A percentile compares a stretch with the other conserved stretches of the same genome.
Conservation (phyloP, 805 yeast species). For the Lipomyces chichibuensis region DNA sequence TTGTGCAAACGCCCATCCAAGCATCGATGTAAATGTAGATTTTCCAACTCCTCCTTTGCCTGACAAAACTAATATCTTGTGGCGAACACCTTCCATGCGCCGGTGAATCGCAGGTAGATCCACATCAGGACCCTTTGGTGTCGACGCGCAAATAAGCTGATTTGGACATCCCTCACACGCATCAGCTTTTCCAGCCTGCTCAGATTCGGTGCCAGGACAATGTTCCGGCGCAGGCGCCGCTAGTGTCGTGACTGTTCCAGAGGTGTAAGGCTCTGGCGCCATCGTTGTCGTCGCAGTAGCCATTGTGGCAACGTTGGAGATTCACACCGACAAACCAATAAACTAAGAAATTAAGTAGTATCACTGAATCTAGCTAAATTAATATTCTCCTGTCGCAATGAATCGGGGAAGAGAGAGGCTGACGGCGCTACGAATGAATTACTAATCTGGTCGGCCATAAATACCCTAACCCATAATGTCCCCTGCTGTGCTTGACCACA, state of each 20-base stretch:
- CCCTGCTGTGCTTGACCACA: too few species aligned
- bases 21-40: conserved; percentile 91
- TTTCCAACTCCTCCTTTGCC: conserved; percentile 93
- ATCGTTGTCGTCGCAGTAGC: conserved; percentile 18
- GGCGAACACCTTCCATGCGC: conserved; percentile 65
- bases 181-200: conserved; percentile 87
- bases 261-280: neutral
- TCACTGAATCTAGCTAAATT: neutral
- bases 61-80: conserved; percentile 74
- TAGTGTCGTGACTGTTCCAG: conserved; percentile 36
- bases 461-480: neutral
- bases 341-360: neutral
- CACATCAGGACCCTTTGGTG: conserved; percentile 94
- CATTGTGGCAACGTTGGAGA: conserved; percentile 17
- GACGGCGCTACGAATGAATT: neutral
- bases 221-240: conserved; percentile 90
- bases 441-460: too few species aligned
- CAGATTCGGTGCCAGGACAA: conserved; percentile 98
- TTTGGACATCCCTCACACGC: conserved; percentile 96
- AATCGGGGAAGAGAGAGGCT: neutral
- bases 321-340: neutral
- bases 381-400: neutral
- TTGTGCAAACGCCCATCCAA: conserved; percentile 89
- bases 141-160: conserved; percentile 81
- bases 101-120: conserved; percentile 77